phyloP scores from a whole-genome alignment of 805 yeast genomes.

The Nakazawaea pomicola region DNA sequence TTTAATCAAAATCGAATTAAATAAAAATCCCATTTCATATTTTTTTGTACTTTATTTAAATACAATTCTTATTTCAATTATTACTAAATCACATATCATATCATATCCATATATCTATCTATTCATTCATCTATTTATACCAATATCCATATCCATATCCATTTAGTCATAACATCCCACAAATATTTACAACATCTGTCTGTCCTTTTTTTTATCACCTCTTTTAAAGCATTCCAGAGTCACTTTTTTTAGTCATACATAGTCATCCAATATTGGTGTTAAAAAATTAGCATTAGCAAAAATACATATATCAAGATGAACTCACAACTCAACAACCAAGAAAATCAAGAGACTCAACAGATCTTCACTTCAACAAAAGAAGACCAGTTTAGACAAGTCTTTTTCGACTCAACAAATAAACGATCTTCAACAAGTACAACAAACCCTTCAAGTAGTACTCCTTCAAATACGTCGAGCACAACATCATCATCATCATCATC shows the following conservation, averaged over 20 bases:
- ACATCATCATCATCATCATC: background rate
- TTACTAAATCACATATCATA: too few relatives aligned
- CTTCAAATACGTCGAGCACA: background rate
- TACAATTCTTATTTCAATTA: too few relatives aligned
- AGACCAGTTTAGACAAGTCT: constrained; percentile 24
- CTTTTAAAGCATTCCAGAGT: too few relatives aligned
- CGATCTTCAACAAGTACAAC: background rate
- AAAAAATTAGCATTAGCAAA: background rate
- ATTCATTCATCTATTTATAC: background rate
- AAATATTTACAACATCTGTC: too few relatives aligned
- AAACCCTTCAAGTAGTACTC: background rate
- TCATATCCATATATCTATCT: background rate
- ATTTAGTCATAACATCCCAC: too few relatives aligned
- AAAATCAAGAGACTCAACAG: constrained; percentile 31
- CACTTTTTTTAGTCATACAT: too few relatives aligned
- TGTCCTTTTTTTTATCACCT: too few relatives aligned
- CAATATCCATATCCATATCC: too few relatives aligned
- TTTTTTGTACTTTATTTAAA: background rate
- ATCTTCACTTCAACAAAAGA: constrained; percentile 21
- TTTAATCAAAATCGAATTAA: too few relatives aligned
- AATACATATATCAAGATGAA: constrained; percentile 22
- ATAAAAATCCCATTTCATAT: background rate
- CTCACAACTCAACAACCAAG: constrained; percentile 32
- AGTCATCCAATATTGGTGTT: too few relatives aligned
- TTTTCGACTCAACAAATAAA: constrained; percentile 21